These are phyloP conservation scores for Botrytis tulipae DNA, from an alignment of 2,329 filamentous ascomycete species.

Conservation along the genomic window DNA sequence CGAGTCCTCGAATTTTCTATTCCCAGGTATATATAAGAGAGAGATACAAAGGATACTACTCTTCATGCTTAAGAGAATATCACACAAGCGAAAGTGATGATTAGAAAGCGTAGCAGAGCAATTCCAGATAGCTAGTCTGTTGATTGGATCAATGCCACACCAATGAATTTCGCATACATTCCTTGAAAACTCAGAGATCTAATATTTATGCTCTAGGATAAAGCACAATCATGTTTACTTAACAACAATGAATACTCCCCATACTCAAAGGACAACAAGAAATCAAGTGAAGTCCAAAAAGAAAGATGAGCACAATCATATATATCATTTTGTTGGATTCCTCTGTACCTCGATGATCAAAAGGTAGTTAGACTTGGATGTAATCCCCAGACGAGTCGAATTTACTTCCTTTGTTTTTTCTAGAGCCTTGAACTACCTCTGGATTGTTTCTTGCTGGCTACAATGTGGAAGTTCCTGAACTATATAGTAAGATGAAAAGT, in stretches of 20 bases:
- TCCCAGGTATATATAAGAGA: not conserved
- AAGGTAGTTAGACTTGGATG: not conserved
- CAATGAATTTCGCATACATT: fast-evolving
- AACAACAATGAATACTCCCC: not conserved
- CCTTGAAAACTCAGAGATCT: not conserved
- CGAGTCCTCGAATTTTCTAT: not conserved
- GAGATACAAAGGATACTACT: not conserved
- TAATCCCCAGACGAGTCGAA: not conserved
- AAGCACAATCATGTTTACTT: not conserved
- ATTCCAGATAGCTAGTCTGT: not conserved
- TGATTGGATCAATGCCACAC: not conserved
- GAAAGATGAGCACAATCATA: not conserved
- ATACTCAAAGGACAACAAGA: not conserved
- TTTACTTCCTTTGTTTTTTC: not conserved
- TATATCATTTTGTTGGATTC: no score
- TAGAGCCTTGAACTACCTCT: no score
- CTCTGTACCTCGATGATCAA: no score
- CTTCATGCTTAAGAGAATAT: not conserved
- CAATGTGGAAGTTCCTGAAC: not conserved
- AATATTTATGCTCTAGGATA: not conserved
- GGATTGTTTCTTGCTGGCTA: not conserved
- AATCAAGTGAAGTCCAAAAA: not conserved
- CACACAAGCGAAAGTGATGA: fast-evolving
- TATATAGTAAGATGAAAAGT: not conserved
- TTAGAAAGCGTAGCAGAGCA: fast-evolving